Base-by-base conservation (phyloP, 306 rosid genomes). In the Trifolium pratense region DNA sequence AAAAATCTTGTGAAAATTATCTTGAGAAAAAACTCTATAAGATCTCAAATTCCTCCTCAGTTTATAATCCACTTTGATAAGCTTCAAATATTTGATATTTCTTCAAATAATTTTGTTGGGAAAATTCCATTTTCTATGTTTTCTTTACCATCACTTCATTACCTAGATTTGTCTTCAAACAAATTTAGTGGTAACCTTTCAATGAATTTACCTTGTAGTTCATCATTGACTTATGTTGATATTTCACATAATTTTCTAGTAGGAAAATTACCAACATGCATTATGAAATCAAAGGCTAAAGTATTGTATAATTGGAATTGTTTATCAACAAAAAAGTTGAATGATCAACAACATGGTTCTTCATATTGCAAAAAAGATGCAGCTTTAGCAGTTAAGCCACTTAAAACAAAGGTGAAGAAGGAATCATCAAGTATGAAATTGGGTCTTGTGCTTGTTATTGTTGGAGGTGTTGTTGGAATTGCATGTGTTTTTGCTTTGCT, bases 331-430 rank as follows among this genome's bases (percentile, higher is more conserved):
- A 86, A 74, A 48, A 78, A 57, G 59, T 40, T 66, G 3, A 89
- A 78, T 40, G 61, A 76, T 60, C 96, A 91, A 72, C 97, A 94
- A 78, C 89, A 84, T 57, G 78, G 85, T 16, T 55, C n/a, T 74
- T 61, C 86, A 1, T 81, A 77, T 82, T 95, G 97, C 56, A 87
- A 87, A 51, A 87, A 81, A 77, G 97, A 91, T 34, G 79, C 40
- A 48, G 97, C 99, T 14, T 82, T 95, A 70, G 97, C 97, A 3
- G 97, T 87, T 61, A 85, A 83, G 75, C 97, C 97, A 45, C 84
- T 82, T 20, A 1, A 17, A 1, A n/a, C 42, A 21, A 77, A 57
- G 1, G 37, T 61, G 74, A 57, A 68, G 79, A 46, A 85, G 77
- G 82, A 80, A 5, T 78, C 89, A 5, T 78, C 89, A 1, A 61